A percentile compares a stretch with the other conserved stretches of the same genome.
Evolutionary conservation across 208 protist species (phyloP).

Genomic region (Paratrypanosoma confusum): DNA sequence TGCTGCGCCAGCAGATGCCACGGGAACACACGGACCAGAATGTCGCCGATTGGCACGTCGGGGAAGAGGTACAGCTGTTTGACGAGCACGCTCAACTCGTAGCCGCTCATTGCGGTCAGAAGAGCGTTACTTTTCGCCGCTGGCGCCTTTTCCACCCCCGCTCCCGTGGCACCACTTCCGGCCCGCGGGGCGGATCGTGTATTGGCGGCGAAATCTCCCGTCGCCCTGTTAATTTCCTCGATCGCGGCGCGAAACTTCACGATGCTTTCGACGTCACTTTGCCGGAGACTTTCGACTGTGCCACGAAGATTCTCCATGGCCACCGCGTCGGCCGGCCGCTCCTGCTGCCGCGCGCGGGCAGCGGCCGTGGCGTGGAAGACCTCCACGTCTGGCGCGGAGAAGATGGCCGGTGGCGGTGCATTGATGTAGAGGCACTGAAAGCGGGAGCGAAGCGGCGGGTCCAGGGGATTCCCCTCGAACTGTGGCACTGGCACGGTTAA

Average conservation of each 20-base stretch:
- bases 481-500: constrained; percentile 87
- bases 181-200: neutral
- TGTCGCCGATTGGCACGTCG: constrained; percentile 42
- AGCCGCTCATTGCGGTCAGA: constrained; percentile 43
- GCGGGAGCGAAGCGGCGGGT: constrained; percentile 73
- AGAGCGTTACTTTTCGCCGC: neutral
- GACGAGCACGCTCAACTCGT: constrained; percentile 29
- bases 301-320: neutral
- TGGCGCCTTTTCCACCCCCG: neutral
- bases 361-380: constrained; percentile 1
- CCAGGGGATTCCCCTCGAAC: constrained; percentile 77
- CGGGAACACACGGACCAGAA: constrained; percentile 38
- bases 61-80: constrained; percentile 36
- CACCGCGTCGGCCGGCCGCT: neutral
- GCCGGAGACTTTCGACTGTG: neutral
- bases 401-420: constrained; percentile 20
- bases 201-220: constrained; percentile 27
- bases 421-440: constrained; percentile 77
- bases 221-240: constrained; percentile 45
- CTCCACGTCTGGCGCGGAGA: constrained; percentile 10
- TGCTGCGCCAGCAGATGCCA: constrained; percentile 53
- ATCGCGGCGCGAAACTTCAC: constrained; percentile 36
- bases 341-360: neutral
- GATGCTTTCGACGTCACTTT: constrained; percentile 16
- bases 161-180: neutral